Percentiles rank a stretch among this genome's conserved stretches.
Conservation (phyloP, 2,329 filamentous ascomycete species). For the Esteya vermicola region DNA sequence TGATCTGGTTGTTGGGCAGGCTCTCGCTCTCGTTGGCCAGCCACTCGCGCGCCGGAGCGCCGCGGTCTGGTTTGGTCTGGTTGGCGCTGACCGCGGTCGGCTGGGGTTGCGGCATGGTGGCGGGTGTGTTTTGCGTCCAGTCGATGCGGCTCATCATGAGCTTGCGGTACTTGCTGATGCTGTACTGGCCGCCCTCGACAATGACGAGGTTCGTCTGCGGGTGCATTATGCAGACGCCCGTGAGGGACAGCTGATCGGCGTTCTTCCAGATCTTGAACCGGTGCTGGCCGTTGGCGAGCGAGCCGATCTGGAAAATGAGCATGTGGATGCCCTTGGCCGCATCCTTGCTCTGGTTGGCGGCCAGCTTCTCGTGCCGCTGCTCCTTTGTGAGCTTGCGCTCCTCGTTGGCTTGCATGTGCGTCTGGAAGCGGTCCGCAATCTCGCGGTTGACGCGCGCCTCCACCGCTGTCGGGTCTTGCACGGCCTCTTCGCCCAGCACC, state of each 20-base stretch:
- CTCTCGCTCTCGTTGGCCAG: constrained; percentile 71
- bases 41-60: constrained; percentile 56
- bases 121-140: constrained; percentile 79
- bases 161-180: constrained; percentile 75
- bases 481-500: constrained; percentile 76
- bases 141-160: constrained; percentile 88
- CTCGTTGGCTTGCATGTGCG: constrained; percentile 68
- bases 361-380: constrained; percentile 70
- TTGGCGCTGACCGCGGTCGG: not conserved
- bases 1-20: constrained; percentile 67
- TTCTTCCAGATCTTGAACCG: constrained; percentile 89
- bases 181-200: constrained; percentile 79
- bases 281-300: constrained; percentile 82
- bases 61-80: constrained; percentile 9
- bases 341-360: constrained; percentile 72
- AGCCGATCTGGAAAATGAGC: constrained; percentile 79
- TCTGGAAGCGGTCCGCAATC: constrained; percentile 70
- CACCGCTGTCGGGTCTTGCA: constrained; percentile 94
- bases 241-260: constrained; percentile 75
- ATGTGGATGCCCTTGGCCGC: constrained; percentile 73
- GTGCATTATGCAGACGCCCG: constrained; percentile 83
- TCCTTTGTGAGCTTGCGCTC: constrained; percentile 82
- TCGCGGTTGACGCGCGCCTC: constrained; percentile 88
- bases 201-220: constrained; percentile 80
- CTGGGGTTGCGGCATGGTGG: constrained; percentile 17